phyloP scores from a whole-genome alignment of 1,139 yeast genomes.

The Debaryomyces fabryi region DNA sequence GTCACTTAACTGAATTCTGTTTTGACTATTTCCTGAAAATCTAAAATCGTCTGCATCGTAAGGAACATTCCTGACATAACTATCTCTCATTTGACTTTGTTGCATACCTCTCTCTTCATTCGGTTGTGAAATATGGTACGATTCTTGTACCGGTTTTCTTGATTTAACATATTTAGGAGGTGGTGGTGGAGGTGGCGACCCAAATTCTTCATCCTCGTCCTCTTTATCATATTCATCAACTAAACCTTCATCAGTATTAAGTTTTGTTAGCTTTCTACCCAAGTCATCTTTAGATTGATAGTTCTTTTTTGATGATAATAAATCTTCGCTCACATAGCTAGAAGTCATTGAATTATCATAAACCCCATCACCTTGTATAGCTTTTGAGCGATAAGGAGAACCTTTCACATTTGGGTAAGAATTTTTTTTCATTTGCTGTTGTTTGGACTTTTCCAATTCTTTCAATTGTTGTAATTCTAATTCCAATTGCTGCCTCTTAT shows the following conservation, averaged over 20 bases:
- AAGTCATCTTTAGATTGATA: conserved; percentile 39
- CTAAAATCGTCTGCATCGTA: conserved; percentile 45
- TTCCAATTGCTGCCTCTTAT: conserved; percentile 44
- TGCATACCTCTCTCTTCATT: neutral
- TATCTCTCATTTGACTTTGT: conserved; percentile 5
- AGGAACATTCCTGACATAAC: conserved; percentile 23
- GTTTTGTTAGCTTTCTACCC: conserved; percentile 36
- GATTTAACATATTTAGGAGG: conserved; percentile 43
- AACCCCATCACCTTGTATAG: conserved; percentile 9
- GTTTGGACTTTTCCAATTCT: conserved; percentile 35
- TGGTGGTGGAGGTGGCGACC: conserved; percentile 49
- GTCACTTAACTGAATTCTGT: conserved; percentile 22
- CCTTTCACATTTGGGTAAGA: conserved; percentile 9
- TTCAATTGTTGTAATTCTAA: conserved; percentile 42
- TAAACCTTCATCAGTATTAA: conserved; percentile 27
- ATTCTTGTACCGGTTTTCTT: conserved; percentile 9
- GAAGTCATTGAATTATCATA: conserved; percentile 26
- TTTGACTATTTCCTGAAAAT: conserved; percentile 29
- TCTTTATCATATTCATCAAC: conserved; percentile 16
- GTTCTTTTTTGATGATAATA: conserved; percentile 34
- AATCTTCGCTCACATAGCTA: conserved; percentile 40
- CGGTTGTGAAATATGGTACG: neutral
- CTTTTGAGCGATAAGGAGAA: conserved; percentile 6
- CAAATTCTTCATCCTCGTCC: conserved; percentile 18
- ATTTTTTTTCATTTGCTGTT: conserved; percentile 19